A percentile compares a stretch with the other conserved stretches of the same genome.
Conservation (phyloP, 768 basidiomycete species). For the Guyanaporus albipodus region DNA sequence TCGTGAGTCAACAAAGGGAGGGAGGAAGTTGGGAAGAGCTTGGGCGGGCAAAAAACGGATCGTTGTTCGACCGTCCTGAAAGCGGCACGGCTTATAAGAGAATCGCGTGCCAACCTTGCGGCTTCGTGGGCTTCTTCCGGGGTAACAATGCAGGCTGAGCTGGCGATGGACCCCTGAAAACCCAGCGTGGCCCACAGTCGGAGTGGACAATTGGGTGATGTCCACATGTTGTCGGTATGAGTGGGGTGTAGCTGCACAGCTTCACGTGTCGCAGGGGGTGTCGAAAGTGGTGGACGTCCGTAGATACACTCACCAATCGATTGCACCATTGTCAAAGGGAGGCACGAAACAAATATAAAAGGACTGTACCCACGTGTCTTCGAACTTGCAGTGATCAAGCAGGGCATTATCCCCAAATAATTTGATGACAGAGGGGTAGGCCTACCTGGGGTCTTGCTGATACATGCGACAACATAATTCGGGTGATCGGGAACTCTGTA, state of each 20-base stretch:
- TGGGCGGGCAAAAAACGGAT: conserved; percentile 14
- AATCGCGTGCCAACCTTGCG: conserved; percentile 29
- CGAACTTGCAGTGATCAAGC: neutral
- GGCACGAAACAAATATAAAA: neutral
- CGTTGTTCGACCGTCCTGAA: conserved; percentile 10
- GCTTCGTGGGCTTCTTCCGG: conserved; percentile 20
- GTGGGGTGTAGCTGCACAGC: conserved; percentile 13
- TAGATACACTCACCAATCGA: conserved; percentile 7
- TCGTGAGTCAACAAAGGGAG: conserved; percentile 14
- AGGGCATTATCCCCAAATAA: neutral
- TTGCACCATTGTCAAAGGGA: neutral
- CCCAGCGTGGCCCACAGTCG: conserved; percentile 10
- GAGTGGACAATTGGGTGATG: conserved; percentile 1
- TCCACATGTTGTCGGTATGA: conserved; percentile 13
- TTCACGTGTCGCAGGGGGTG: conserved; percentile 15
- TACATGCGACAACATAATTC: conserved; percentile 10
- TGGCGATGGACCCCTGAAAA: conserved; percentile 15
- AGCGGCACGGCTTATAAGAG: conserved; percentile 24
- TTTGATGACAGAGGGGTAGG: neutral
- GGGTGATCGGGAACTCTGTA: conserved; percentile 20
- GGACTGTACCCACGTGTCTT: conserved; percentile 4
- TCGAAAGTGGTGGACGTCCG: neutral
- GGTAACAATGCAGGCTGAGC: conserved; percentile 21
- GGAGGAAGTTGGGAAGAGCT: conserved; percentile 1
- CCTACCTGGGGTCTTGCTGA: conserved; percentile 19